Base-by-base conservation (phyloP, 2,329 filamentous ascomycete genomes). In the Clarireedia homoeocarpa region DNA sequence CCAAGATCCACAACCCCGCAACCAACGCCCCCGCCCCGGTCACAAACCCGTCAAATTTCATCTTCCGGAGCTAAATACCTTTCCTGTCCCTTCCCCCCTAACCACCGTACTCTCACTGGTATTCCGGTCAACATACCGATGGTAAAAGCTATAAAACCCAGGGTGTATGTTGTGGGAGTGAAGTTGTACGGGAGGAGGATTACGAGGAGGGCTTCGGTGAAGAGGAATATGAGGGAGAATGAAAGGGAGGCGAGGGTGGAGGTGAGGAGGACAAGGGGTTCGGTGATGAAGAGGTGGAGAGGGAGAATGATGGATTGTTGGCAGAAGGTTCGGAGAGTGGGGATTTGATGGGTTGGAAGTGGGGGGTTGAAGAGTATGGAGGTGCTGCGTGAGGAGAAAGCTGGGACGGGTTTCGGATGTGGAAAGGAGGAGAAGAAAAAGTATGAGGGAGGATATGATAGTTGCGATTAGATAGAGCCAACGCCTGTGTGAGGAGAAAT, bases 191-290 rank as follows among this genome's bases (percentile, higher is more conserved):
- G 66, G 4, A 66, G 54, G 61, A 75, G 78, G 3, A 77, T 69
- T 0, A 68, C 61, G 1, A 68, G 66, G 0, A 77, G 61, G 0
- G 72, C 70, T 65, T 77, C 74, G 0, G 75, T 73, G 59, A 77
- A 75, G 3, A 77, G 71, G 58, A 78, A 79, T 26, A 78, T 72
- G n/a, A 78, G 65, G 0, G 71, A 74, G 60, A 73, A 75, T 6
- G 71, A 71, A 15, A 73, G 64, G 7, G 72, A 72, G 7, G 70
- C 73, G 59, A 78, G 73, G 23, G 74, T 65, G 0, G 75, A 69
- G 10, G 74, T 69, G 14, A 72, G 62, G 39, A 73, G 70, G 27
- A 78, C 71, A 40, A 79, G 72, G 1, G 76, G 75, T 52, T 79
- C 75, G 2, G 71, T 74, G 60, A 72, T 70, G 55, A 77, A 71